Evolutionary conservation across 1,284 basidiomycete species (phyloP), one percentile per base, ranked within the genome.

Genomic region (Pseudozyma pruni): DNA sequence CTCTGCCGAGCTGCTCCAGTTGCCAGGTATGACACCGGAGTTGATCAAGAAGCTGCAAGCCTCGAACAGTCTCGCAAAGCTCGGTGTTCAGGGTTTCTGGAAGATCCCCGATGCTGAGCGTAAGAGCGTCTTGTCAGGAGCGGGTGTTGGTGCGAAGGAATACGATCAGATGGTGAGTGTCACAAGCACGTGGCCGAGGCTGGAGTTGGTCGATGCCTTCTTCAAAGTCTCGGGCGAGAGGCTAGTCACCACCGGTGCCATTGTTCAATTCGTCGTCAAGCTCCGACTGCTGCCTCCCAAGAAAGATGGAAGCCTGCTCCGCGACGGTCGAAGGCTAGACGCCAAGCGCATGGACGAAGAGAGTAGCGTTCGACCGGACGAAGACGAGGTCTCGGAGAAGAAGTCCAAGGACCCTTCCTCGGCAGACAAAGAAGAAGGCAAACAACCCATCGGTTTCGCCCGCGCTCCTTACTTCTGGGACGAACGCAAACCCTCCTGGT

Each of bases 171-270:
- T 90, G 11, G 86, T 87, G 77, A 89, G 88, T 71, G 89, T 90
- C 0, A 85, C 90, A 1, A 85, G 89, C 60, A 87, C 86, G 52
- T 92, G 92, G 90, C 91, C 91, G 3, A 86, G 87, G 46, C 84
- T 94, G 17, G 91, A 98, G 66, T 85, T 98, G 34, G 88, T 92
- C 17, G 90, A 91, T 79, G 90, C 91, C 23, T 85, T 88, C 40
- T 98, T 97, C 86, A 92, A 91, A 86, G 68, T 75, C 25, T 90
- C 92, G 51, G 96, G 92, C 50, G 96, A 98, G 83, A 89, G 90
- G 34, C 84, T 91, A 40, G 89, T 98, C 29, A 91, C 91, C 0
- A 93, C 95, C 0, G 90, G 91, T 3, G 90, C 95, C 0, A 91
- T 98, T 72, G 92, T 97, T 29, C 90, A 90, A 76, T 88, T 98